Percentiles rank a stretch among this genome's conserved stretches.
phyloP scores from a whole-genome alignment of 2,329 filamentous ascomycete genomes.

The Fusarium sambucinum region DNA sequence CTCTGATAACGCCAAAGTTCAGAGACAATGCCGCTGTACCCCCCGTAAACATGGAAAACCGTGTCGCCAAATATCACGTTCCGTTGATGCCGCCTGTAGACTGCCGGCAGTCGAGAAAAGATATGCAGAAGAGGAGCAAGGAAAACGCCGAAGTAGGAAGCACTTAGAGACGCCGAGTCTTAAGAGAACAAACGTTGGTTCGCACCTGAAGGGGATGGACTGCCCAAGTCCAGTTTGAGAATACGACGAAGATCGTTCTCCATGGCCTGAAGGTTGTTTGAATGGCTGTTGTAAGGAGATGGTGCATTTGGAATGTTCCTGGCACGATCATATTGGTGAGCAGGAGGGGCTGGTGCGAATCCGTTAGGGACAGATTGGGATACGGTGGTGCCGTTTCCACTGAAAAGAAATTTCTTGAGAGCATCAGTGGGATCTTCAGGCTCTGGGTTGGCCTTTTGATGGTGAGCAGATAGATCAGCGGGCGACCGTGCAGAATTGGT shows the following conservation, averaged over 20 bases:
- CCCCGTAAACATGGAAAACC: constrained; percentile 23
- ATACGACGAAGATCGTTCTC: constrained; percentile 67
- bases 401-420: constrained; percentile 69
- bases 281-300: constrained; percentile 21
- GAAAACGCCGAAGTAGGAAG: constrained; percentile 39
- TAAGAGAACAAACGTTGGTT: constrained; percentile 48
- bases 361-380: constrained; percentile 33
- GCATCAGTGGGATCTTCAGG: constrained; percentile 59
- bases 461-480: constrained; percentile 22
- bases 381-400: constrained; percentile 50
- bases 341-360: constrained; percentile 37
- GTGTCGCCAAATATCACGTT: constrained; percentile 33
- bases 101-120: constrained; percentile 39
- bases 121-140: constrained; percentile 42
- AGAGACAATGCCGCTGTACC: constrained; percentile 30
- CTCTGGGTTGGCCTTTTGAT: constrained; percentile 21
- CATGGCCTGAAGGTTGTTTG: constrained; percentile 59
- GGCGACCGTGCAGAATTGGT: constrained; percentile 48
- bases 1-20: constrained; percentile 41
- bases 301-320: constrained; percentile 14
- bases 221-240: constrained; percentile 59
- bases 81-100: constrained; percentile 39
- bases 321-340: constrained; percentile 25
- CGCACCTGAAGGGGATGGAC: constrained; percentile 42
- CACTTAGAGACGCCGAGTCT: constrained; percentile 15